Evolutionary conservation across 2,329 filamentous ascomycete species (phyloP).

Genomic region (Ceratocystis cacaofunesta): DNA sequence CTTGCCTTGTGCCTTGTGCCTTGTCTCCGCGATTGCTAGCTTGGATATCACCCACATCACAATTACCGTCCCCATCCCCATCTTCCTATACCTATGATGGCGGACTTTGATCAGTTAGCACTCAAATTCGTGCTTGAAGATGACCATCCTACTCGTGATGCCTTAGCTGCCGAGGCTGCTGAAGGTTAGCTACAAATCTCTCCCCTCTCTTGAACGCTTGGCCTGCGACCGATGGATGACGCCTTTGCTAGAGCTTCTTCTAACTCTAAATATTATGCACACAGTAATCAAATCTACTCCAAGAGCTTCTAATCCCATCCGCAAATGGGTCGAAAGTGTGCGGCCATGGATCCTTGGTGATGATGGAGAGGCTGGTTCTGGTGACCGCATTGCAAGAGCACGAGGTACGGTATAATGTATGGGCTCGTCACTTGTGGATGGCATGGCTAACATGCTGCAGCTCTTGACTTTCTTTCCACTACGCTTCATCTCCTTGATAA

Average conservation of each 20-base stretch:
- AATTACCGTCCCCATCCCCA: background rate
- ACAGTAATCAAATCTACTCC: constrained; percentile 29
- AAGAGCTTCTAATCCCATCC: constrained; percentile 32
- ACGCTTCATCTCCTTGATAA: constrained; percentile 36
- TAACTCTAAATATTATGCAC: background rate
- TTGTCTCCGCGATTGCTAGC: too few species aligned
- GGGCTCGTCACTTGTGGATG: constrained; percentile 3
- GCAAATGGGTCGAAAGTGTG: constrained; percentile 41
- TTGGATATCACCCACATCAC: background rate
- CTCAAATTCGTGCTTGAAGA: constrained; percentile 40
- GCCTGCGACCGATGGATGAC: background rate
- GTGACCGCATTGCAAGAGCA: constrained; percentile 39
- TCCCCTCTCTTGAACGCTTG: background rate
- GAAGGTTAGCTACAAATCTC: constrained; percentile 23
- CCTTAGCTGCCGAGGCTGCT: constrained; percentile 33
- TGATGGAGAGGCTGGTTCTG: constrained; percentile 29
- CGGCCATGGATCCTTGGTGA: constrained; percentile 36
- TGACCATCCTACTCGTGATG: constrained; percentile 28
- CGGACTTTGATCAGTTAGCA: constrained; percentile 37
- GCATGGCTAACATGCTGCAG: constrained; percentile 22
- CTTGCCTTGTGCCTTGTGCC: too few species aligned
- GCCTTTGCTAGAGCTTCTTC: background rate
- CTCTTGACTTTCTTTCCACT: constrained; percentile 40
- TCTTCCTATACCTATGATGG: constrained; percentile 27
- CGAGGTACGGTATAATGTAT: constrained; percentile 28